A percentile compares a stretch with the other conserved stretches of the same genome.
Evolutionary conservation across 305 asterid species (phyloP).

Genomic region (Rubia balearica): DNA sequence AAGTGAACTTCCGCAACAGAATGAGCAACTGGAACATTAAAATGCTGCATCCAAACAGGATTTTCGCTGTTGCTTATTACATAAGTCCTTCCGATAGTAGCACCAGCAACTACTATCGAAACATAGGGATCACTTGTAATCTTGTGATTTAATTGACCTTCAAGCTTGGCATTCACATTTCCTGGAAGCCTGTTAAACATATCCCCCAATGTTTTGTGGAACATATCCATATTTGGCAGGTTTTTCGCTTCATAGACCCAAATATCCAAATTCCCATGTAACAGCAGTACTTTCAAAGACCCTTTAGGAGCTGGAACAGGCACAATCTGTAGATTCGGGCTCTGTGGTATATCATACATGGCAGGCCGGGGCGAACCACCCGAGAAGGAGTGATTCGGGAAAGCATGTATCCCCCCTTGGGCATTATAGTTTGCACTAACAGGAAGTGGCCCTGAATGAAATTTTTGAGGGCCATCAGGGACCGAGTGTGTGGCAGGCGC

Average conservation of each 20-base stretch:
- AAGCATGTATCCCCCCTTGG: slow-evolving; percentile 34
- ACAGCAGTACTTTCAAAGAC: slow-evolving; percentile 60
- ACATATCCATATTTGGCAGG: slow-evolving; percentile 99
- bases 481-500: slow-evolving; percentile 33
- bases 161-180: slow-evolving; percentile 56
- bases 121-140: slow-evolving; percentile 97
- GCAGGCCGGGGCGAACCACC: slow-evolving; percentile 27
- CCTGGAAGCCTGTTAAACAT: slow-evolving; percentile 74
- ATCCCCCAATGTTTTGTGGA: slow-evolving; percentile 90
- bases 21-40: slow-evolving; percentile 87
- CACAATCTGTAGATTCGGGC: slow-evolving; percentile 50
- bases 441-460: slow-evolving; percentile 55
- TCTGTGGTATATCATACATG: slow-evolving; percentile 24
- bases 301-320: slow-evolving; percentile 45
- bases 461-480: slow-evolving; percentile 29
- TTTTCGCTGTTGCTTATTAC: slow-evolving; percentile 76
- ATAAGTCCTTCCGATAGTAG: slow-evolving; percentile 77
- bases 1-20: slow-evolving; percentile 70
- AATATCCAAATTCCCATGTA: slow-evolving; percentile 91
- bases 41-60: slow-evolving; percentile 93
- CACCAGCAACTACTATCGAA: slow-evolving; percentile 52
- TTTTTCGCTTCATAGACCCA: slow-evolving; percentile 85
- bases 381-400: slow-evolving; percentile 52
- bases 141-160: slow-evolving; percentile 65
- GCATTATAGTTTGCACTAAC: slow-evolving; percentile 29